A percentile compares a stretch with the other conserved stretches of the same genome.
These are phyloP conservation scores for Bacterosira constricta DNA, from an alignment of 108 stramenopile genomes.

Conservation along the genomic window DNA sequence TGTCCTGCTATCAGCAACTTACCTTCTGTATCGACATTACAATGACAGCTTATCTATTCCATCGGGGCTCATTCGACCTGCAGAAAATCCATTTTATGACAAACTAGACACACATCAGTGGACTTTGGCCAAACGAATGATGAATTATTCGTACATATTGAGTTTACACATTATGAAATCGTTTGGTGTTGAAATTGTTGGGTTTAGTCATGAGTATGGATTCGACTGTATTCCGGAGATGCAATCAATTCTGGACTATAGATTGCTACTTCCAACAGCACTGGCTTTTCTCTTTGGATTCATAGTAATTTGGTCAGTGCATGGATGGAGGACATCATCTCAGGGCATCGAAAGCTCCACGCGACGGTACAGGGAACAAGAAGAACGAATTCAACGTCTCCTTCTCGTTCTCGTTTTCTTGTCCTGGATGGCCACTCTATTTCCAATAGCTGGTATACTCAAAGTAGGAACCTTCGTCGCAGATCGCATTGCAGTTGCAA, in stretches of 20 bases:
- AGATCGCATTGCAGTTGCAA: slow-evolving; percentile 82
- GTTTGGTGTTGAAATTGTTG: slow-evolving; percentile 65
- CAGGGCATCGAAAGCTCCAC: not conserved
- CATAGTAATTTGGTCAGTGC: slow-evolving; percentile 32
- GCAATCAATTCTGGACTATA: slow-evolving; percentile 49
- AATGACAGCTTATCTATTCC: slow-evolving; percentile 74
- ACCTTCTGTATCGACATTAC: slow-evolving; percentile 53
- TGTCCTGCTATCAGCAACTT: slow-evolving; percentile 32
- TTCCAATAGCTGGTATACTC: slow-evolving; percentile 79
- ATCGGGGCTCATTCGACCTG: slow-evolving; percentile 79
- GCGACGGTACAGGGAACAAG: not conserved
- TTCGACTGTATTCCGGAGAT: slow-evolving; percentile 70
- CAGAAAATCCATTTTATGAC: slow-evolving; percentile 83
- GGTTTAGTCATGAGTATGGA: slow-evolving; percentile 86
- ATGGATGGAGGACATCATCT: slow-evolving; percentile 4
- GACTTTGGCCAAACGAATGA: slow-evolving; percentile 7
- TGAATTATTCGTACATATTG: slow-evolving; percentile 70
- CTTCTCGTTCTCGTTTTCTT: slow-evolving; percentile 57
- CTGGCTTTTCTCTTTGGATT: slow-evolving; percentile 23
- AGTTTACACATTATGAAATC: slow-evolving; percentile 67
- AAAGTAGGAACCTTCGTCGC: slow-evolving; percentile 87
- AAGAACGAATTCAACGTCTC: slow-evolving; percentile 32
- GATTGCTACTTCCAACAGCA: slow-evolving; percentile 51
- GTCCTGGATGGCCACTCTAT: slow-evolving; percentile 75
- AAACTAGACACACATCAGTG: slow-evolving; percentile 13